phyloP scores from a whole-genome alignment of 805 yeast genomes.

The Alloascoidea hylecoeti region DNA sequence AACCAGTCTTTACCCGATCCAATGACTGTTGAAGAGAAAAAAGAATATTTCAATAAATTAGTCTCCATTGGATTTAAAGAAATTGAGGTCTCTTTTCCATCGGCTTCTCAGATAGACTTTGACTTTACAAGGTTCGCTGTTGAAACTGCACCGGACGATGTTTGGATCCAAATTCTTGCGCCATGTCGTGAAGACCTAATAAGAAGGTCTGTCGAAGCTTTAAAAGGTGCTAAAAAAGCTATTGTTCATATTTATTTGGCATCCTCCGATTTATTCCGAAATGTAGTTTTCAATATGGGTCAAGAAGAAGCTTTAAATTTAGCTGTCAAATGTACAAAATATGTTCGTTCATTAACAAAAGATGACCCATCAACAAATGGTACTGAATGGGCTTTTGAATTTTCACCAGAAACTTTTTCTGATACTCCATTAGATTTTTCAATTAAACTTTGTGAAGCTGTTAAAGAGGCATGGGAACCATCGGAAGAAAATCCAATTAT shows the following conservation, averaged over 20 bases:
- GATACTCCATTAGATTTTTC: constrained; percentile 57
- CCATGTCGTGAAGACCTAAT: constrained; percentile 70
- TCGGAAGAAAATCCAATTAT: constrained; percentile 50
- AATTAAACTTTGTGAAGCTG: constrained; percentile 58
- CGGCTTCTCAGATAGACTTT: constrained; percentile 69
- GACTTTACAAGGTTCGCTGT: constrained; percentile 70
- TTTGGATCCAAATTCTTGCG: constrained; percentile 59
- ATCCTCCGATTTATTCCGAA: constrained; percentile 59
- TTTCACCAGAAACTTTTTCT: constrained; percentile 70
- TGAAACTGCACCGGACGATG: constrained; percentile 63
- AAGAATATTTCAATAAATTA: constrained; percentile 51
- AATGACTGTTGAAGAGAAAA: constrained; percentile 70
- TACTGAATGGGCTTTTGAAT: constrained; percentile 65
- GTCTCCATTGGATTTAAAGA: constrained; percentile 70
- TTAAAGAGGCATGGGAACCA: constrained; percentile 64
- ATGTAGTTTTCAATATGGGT: constrained; percentile 50
- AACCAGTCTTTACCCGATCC: constrained; percentile 81
- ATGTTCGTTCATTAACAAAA: constrained; percentile 55
- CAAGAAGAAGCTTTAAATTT: constrained; percentile 38
- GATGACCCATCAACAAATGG: constrained; percentile 38
- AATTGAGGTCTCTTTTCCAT: constrained; percentile 73
- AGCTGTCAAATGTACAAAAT: constrained; percentile 48
- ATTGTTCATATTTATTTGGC: constrained; percentile 69
- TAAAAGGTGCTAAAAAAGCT: constrained; percentile 64
- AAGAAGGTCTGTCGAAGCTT: constrained; percentile 54